Percentiles rank a stretch among this genome's conserved stretches.
phyloP scores from a whole-genome alignment of 1,284 basidiomycete genomes.

The Vanrija sp. region DNA sequence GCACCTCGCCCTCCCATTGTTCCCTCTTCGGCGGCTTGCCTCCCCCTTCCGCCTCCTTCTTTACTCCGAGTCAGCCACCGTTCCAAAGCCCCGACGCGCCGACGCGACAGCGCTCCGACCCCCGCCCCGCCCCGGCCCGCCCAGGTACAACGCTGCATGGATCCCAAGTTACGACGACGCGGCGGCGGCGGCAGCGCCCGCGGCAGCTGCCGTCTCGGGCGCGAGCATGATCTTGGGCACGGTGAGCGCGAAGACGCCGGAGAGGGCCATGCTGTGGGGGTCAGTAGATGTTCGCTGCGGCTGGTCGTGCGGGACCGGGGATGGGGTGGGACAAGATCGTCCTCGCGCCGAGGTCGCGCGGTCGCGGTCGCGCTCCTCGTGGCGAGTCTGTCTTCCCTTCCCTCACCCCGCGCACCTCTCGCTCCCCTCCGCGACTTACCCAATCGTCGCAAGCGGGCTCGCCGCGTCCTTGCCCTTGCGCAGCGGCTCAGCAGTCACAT shows the following conservation, averaged over 20 bases:
- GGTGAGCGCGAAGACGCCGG: slow-evolving; percentile 35
- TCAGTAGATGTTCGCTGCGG: neutral
- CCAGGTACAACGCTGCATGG: slow-evolving; percentile 2
- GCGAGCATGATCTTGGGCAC: slow-evolving; percentile 38
- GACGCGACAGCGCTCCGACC: too few relatives aligned
- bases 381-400: too few relatives aligned
- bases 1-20: too few relatives aligned
- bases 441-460: slow-evolving; percentile 36
- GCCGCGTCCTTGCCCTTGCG: slow-evolving; percentile 31
- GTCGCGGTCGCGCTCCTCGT: too few relatives aligned
- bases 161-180: neutral
- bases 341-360: neutral
- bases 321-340: neutral
- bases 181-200: neutral
- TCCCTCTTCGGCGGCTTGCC: too few relatives aligned
- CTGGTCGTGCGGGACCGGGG: too few relatives aligned
- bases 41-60: too few relatives aligned
- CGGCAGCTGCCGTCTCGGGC: slow-evolving; percentile 12
- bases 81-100: too few relatives aligned
- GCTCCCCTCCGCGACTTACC: slow-evolving; percentile 32
- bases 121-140: too few relatives aligned
- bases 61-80: too few relatives aligned
- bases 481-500: slow-evolving; percentile 37
- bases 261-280: slow-evolving; percentile 35
- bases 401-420: too few relatives aligned